Percentiles rank a stretch among this genome's conserved stretches.
phyloP scores from a whole-genome alignment of 169 alveolate genomes.

The Babesia bigemina region DNA sequence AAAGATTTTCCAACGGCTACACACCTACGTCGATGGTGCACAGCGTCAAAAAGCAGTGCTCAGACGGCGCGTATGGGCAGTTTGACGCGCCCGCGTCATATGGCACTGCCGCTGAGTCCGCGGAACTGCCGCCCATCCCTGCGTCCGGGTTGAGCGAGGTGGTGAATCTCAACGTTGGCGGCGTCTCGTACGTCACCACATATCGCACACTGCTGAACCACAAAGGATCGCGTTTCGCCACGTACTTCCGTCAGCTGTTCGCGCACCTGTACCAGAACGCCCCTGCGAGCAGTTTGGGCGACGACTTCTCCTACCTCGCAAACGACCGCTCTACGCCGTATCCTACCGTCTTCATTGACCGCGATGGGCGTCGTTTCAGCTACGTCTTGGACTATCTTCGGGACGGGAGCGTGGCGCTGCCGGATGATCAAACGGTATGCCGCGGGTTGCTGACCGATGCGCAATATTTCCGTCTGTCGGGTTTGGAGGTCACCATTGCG shows the following conservation, averaged over 20 bases:
- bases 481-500: slow-evolving; percentile 3
- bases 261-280: slow-evolving; percentile 6
- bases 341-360: slow-evolving; percentile 61
- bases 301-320: slow-evolving; percentile 28
- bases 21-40: slow-evolving; percentile 13
- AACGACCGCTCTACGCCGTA: slow-evolving; percentile 1
- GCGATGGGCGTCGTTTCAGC: slow-evolving; percentile 51
- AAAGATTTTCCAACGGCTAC: background rate
- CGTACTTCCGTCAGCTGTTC: slow-evolving; percentile 31
- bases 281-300: slow-evolving; percentile 1
- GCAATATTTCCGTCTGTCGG: slow-evolving; percentile 27
- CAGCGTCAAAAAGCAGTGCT: slow-evolving; percentile 26
- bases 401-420: slow-evolving; percentile 47
- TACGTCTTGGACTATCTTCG: slow-evolving; percentile 59
- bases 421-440: slow-evolving; percentile 39
- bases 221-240: slow-evolving; percentile 28
- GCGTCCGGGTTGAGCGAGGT: background rate
- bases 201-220: slow-evolving; percentile 32
- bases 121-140: background rate
- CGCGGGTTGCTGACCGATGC: slow-evolving; percentile 59
- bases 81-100: background rate
- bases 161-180: slow-evolving; percentile 67
- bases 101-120: background rate
- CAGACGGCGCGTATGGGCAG: slow-evolving; percentile 5
- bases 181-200: slow-evolving; percentile 55